Conservation (phyloP, 1,284 basidiomycete species). For the Xerocomus amazonicus region DNA sequence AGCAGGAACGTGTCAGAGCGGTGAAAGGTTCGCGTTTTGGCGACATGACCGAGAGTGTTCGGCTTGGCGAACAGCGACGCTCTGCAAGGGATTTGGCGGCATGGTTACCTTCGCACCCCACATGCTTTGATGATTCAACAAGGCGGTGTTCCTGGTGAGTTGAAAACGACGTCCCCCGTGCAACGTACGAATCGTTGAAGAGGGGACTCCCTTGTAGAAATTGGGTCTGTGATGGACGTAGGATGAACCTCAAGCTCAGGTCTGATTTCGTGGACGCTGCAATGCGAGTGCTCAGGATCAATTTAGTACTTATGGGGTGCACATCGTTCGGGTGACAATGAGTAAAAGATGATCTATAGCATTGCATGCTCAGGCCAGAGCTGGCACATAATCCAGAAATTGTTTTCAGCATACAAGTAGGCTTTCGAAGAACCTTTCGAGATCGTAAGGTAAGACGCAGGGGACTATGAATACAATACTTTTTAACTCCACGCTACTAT, state of each 20-base stretch:
- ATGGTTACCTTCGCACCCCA: background rate
- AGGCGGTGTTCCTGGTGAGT: background rate
- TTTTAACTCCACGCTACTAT: constrained; percentile 18
- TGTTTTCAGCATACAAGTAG: background rate
- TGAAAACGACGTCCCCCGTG: background rate
- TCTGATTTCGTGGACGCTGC: no score
- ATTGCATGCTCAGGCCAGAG: background rate
- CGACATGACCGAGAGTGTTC: background rate
- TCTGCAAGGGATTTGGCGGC: background rate
- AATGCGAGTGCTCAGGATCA: no score
- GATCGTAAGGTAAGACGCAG: constrained; percentile 19
- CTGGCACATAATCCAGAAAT: background rate
- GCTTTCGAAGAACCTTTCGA: constrained; percentile 14
- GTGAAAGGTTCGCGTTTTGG: background rate
- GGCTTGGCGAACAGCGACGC: background rate
- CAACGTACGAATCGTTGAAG: no score
- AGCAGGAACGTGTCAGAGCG: background rate
- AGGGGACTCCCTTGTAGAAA: no score
- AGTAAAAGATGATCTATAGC: background rate
- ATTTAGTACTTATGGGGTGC: no score
- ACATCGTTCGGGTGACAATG: no score
- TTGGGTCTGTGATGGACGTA: no score
- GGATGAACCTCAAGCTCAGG: no score
- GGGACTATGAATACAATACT: constrained; percentile 25
- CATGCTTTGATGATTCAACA: background rate